Evolutionary conservation across 306 rosid species (phyloP), one percentile per base, ranked within the genome.

Genomic region (Parietaria judaica): DNA sequence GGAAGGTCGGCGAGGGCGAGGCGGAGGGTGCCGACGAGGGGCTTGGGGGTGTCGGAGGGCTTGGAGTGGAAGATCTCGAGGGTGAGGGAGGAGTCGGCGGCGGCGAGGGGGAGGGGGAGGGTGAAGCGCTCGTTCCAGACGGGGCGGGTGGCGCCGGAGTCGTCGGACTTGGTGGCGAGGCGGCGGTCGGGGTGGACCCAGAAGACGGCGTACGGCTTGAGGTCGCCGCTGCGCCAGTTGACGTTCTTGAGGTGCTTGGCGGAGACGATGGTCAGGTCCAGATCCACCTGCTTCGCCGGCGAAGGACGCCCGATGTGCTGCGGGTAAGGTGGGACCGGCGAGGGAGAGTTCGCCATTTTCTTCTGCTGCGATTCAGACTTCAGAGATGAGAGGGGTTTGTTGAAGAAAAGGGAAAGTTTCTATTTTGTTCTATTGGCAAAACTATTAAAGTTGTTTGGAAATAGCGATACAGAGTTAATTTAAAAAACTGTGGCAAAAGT

Each of bases 171-270:
- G 36, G 95, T 86, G 66, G 95, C 97, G 11, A 89, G 88, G 0
- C 97, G 89, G 14, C 89, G 85, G 38, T 89, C 82, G 0, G 91
- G 85, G 60, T 89, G 91, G 34, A 86, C 70, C 91, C 95, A 89
- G 76, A 89, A 89, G 51, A 86, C 86, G 15, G 90, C 97, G 69
- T 89, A 89, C 58, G 97, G 83, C 38, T 83, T 81, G 74, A 89
- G 97, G 57, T 78, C 74, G 56, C 91, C 91, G 78, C 63, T 86
- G 48, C 82, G 82, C 97, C 97, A 89, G 78, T 89, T 89, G 31
- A 89, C 90, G 82, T 89, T 89, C 73, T 89, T 89, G 71, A 89
- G 91, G 55, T 84, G 89, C 85, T 89, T 89, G 35, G 89, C 95
- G 37, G 95, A 80, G 66, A 89, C 72, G 72, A 89, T 80, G 1